phyloP scores from a whole-genome alignment of 257 asterid genomes.

The Solanum boliviense region DNA sequence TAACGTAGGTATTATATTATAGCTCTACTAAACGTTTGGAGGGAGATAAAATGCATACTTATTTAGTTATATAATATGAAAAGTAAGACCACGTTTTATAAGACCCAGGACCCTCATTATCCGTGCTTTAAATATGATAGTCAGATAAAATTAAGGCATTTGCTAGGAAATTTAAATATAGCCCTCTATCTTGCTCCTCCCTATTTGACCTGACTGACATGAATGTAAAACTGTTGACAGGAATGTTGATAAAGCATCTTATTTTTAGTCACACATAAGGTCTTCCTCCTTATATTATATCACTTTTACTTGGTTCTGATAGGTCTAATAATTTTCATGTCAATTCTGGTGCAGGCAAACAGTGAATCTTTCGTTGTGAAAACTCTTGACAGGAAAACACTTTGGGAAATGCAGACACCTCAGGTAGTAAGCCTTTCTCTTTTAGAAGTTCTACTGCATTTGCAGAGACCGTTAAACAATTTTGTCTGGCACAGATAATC shows the following conservation, averaged over 20 bases:
- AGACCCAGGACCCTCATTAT: neutral
- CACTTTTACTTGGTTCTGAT: neutral
- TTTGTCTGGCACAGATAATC: slow-evolving; percentile 47
- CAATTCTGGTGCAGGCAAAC: slow-evolving; percentile 50
- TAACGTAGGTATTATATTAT: neutral
- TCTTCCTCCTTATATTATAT: neutral
- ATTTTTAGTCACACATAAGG: neutral
- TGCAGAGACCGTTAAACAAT: neutral
- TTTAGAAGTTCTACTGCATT: neutral
- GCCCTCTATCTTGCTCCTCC: neutral
- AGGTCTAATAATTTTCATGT: neutral
- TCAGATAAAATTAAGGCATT: neutral
- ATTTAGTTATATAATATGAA: neutral
- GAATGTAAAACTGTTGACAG: neutral
- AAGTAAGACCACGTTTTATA: neutral
- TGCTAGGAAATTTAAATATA: neutral
- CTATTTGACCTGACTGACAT: neutral
- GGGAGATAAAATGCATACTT: neutral
- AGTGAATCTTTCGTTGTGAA: slow-evolving; percentile 66
- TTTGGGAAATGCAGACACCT: slow-evolving; percentile 99
- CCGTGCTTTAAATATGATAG: neutral
- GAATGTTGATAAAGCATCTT: neutral
- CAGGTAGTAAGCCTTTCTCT: slow-evolving; percentile 41
- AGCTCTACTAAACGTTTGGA: neutral
- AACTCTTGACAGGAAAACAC: slow-evolving; percentile 84